A percentile compares a stretch with the other conserved stretches of the same genome.
Conservation (phyloP, 495 filamentous ascomycete genomes). For the Aeminium ludgeri region DNA sequence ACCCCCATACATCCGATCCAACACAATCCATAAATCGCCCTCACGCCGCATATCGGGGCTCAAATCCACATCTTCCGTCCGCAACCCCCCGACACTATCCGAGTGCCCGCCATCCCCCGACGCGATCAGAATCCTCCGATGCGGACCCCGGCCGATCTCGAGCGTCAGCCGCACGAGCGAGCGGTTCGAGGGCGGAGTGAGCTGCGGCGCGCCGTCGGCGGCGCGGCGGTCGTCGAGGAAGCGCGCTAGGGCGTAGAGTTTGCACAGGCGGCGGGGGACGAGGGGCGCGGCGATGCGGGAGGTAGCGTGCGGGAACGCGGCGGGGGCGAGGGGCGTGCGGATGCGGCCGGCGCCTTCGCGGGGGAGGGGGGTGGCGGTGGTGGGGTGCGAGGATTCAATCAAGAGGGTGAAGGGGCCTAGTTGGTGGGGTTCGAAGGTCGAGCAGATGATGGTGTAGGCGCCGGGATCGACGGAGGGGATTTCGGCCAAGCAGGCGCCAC, state of each 20-base stretch:
- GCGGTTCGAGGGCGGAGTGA: conserved; percentile 25
- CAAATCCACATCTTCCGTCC: conserved; percentile 56
- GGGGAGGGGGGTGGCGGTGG: conserved; percentile 34
- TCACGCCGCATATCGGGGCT: conserved; percentile 33
- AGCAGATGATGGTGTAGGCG: conserved; percentile 70
- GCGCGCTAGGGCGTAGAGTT: conserved; percentile 21
- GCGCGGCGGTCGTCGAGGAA: conserved; percentile 20
- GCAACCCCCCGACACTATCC: conserved; percentile 49
- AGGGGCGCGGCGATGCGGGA: conserved; percentile 20
- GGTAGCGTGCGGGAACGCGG: conserved; percentile 13
- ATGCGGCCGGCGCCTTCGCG: conserved; percentile 54
- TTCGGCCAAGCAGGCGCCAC: conserved; percentile 55
- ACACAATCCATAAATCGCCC: conserved; percentile 56
- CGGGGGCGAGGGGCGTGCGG: conserved; percentile 12
- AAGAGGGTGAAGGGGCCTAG: conserved; percentile 57
- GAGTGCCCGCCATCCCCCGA: conserved; percentile 44
- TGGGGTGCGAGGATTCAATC: conserved; percentile 42
- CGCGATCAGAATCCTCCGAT: conserved; percentile 40
- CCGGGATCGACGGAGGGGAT: conserved; percentile 41
- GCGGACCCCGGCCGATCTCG: conserved; percentile 52
- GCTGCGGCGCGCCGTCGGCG: conserved; percentile 14
- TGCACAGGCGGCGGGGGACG: conserved; percentile 15
- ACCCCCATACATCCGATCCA: conserved; percentile 39
- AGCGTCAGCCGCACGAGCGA: conserved; percentile 47
- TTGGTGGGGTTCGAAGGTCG: conserved; percentile 70